Conservation (phyloP, 148 eudicot species). For the Spergularia marina region DNA sequence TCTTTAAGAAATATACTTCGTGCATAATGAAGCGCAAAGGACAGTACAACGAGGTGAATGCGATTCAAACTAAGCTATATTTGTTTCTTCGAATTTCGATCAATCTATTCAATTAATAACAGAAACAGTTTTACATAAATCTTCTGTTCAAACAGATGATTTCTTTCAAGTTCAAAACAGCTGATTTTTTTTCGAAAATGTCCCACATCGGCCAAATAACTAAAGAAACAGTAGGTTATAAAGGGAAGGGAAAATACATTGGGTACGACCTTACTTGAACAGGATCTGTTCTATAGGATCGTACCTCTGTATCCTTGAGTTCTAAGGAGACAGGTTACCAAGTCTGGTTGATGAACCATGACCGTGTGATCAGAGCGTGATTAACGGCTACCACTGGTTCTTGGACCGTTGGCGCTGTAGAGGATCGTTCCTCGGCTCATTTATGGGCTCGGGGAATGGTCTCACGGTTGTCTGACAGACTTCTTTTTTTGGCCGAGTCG, state of each 20-base stretch:
- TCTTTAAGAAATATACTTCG: too few relatives aligned
- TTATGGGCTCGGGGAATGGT: slow-evolving; percentile 4
- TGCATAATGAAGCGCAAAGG: too few relatives aligned
- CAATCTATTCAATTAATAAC: too few relatives aligned
- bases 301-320: not conserved
- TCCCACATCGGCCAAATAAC: not conserved
- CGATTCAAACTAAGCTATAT: too few relatives aligned
- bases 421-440: slow-evolving; percentile 4
- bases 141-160: too few relatives aligned
- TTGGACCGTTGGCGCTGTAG: not conserved
- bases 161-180: too few relatives aligned
- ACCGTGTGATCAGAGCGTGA: slow-evolving; percentile 3
- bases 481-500: too few relatives aligned
- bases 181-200: too few relatives aligned
- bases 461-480: slow-evolving; percentile 12
- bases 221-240: not conserved
- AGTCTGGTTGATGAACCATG: too few relatives aligned
- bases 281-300: slow-evolving; percentile 14
- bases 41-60: too few relatives aligned
- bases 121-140: too few relatives aligned
- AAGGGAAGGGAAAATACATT: accelerated
- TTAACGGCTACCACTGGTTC: not conserved
- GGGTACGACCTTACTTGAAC: slow-evolving; percentile 8
- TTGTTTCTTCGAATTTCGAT: too few relatives aligned
- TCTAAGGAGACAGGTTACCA: slow-evolving; percentile 4